Evolutionary conservation across 208 protist species (phyloP).

Genomic region (Herpetomonas samuelpessoai): DNA sequence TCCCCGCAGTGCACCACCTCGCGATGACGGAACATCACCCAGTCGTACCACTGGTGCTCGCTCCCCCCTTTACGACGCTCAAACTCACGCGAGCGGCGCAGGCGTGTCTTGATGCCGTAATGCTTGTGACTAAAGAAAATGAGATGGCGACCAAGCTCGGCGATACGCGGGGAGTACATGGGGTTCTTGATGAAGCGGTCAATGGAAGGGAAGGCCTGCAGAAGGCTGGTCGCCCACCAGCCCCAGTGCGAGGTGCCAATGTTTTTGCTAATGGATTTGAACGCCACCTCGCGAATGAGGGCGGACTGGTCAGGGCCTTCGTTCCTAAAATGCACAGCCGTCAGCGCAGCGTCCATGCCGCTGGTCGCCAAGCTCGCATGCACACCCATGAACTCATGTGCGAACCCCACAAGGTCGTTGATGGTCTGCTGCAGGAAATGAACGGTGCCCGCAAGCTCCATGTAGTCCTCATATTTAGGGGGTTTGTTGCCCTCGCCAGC

Average conservation of each 20-base stretch:
- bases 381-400: slow-evolving; percentile 51
- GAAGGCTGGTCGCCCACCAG: slow-evolving; percentile 75
- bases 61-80: slow-evolving; percentile 78
- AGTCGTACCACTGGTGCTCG: slow-evolving; percentile 91
- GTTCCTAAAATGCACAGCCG: slow-evolving; percentile 70
- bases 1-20: slow-evolving; percentile 87
- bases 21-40: slow-evolving; percentile 84
- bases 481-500: slow-evolving; percentile 21
- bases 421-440: slow-evolving; percentile 76
- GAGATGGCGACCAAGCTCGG: slow-evolving; percentile 83
- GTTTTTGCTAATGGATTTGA: slow-evolving; percentile 76
- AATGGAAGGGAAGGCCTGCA: slow-evolving; percentile 56
- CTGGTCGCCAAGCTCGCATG: slow-evolving; percentile 60
- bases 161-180: slow-evolving; percentile 83
- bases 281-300: slow-evolving; percentile 83
- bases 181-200: slow-evolving; percentile 87
- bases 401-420: slow-evolving; percentile 54
- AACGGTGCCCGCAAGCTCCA: slow-evolving; percentile 70
- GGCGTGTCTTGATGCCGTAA: slow-evolving; percentile 66
- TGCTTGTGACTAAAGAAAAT: slow-evolving; percentile 91
- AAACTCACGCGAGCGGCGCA: slow-evolving; percentile 72
- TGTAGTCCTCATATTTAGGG: slow-evolving; percentile 69
- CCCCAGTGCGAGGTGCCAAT: slow-evolving; percentile 90
- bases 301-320: slow-evolving; percentile 65
- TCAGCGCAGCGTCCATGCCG: slow-evolving; percentile 27